A percentile compares a stretch with the other conserved stretches of the same genome.
Conservation (phyloP, 768 basidiomycete genomes). For the Leccinum subgranulosum region DNA sequence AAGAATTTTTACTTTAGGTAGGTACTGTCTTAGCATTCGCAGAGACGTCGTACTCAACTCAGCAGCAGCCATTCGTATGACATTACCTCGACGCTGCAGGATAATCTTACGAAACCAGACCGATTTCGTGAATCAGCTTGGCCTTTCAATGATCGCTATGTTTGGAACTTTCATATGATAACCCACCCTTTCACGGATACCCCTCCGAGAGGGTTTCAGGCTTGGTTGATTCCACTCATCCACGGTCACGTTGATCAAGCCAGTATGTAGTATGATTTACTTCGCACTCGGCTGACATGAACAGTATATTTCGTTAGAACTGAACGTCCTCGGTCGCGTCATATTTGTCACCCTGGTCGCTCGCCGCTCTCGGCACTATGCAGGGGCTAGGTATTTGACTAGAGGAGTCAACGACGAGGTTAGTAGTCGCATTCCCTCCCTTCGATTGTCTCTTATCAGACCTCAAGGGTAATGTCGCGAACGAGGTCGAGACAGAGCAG, state of each 20-base stretch:
- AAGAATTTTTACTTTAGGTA: slow-evolving; percentile 99
- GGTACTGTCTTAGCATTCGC: slow-evolving; percentile 40
- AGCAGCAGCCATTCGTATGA: slow-evolving; percentile 86
- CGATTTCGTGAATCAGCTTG: slow-evolving; percentile 46
- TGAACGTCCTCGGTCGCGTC: slow-evolving; percentile 85
- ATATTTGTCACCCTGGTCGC: slow-evolving; percentile 95
- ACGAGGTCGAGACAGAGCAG: slow-evolving; percentile 98
- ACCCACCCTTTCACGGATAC: slow-evolving; percentile 57
- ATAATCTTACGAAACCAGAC: slow-evolving; percentile 70
- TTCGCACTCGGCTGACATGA: neutral
- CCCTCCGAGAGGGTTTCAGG: slow-evolving; percentile 45
- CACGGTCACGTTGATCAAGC: slow-evolving; percentile 99
- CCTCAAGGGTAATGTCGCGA: slow-evolving; percentile 89
- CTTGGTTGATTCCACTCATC: slow-evolving; percentile 89
- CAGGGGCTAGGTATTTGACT: slow-evolving; percentile 91
- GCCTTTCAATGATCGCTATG: slow-evolving; percentile 83
- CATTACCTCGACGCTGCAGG: slow-evolving; percentile 91
- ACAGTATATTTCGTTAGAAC: slow-evolving; percentile 46
- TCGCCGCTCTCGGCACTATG: slow-evolving; percentile 89
- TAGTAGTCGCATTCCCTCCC: neutral
- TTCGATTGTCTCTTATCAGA: neutral
- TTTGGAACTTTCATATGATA: slow-evolving; percentile 94
- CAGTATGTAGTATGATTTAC: slow-evolving; percentile 53
- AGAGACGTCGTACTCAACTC: neutral
- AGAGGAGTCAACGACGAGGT: slow-evolving; percentile 95